Base-by-base conservation (phyloP, 371 early-diverging fungal genomes). In the Synchytrium microbalum region DNA sequence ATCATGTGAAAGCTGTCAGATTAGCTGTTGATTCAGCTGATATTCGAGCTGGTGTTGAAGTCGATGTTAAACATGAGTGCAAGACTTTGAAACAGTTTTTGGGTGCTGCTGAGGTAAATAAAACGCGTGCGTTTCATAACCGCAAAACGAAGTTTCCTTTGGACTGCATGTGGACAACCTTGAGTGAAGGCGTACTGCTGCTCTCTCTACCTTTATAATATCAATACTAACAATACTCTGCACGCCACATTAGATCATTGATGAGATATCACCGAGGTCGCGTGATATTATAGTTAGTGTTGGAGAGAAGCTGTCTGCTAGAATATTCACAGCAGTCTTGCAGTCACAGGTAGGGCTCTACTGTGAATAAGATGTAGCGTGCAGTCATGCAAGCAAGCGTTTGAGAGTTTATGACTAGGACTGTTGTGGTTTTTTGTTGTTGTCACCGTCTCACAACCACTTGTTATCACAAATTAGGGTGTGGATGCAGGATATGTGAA, bases 191-290 rank as follows among this genome's bases (percentile, higher is more conserved):
- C n/a, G n/a, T n/a, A n/a, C n/a, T n/a, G n/a, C n/a, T n/a, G n/a
- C n/a, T n/a, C n/a, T n/a, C n/a, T n/a, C n/a, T n/a, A n/a, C n/a
- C n/a, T n/a, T n/a, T n/a, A n/a, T n/a, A n/a, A n/a, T n/a, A n/a
- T n/a, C n/a, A n/a, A n/a, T n/a, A n/a, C n/a, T n/a, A n/a, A 32
- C 10, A 25, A 1, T 28, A 31, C 24, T 60, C 59, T 29, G 28
- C 59, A 61, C 10, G 32, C 38, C 5, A 29, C 25, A 38, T 30
- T 71, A 90, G 78, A 88, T 93, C 61, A 95, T 98, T 68, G 90
- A 92, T 62, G 99, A 98, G 73, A 89, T 97, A 24, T 95, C 97
- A 23, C 95, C 95, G 57, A 82, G 93, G 63, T 94, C 97, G 1
- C 81, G 88, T 64, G 99, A 98, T 75, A 85, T 94, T 62, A 95